Conservation (phyloP, 768 basidiomycete genomes). For the Strobilomyces confusus region DNA sequence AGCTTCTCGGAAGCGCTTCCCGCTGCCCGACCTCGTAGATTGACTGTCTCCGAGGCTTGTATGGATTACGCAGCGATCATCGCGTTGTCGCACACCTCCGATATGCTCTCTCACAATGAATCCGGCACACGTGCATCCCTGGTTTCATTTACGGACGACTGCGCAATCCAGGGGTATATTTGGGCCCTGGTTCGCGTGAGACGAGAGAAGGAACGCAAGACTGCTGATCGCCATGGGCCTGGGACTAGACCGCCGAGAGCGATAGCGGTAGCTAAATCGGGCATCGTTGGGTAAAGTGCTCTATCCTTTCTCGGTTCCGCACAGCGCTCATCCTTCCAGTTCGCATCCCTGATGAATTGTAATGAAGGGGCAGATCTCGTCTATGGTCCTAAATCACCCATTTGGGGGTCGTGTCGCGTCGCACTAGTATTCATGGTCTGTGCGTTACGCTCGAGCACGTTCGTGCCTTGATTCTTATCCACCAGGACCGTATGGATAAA, state of each 20-base stretch:
- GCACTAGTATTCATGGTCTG: not conserved
- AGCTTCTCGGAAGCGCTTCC: not conserved
- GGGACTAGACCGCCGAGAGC: not conserved
- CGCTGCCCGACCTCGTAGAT: not conserved
- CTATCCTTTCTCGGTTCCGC: not conserved
- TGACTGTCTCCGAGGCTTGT: not conserved
- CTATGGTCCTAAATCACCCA: not conserved
- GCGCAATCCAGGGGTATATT: not conserved
- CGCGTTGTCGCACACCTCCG: not conserved
- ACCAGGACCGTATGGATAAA: not conserved
- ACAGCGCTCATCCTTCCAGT: not conserved
- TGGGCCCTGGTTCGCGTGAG: not conserved
- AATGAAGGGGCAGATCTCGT: not conserved
- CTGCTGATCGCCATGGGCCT: too few relatives aligned
- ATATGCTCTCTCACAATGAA: not conserved
- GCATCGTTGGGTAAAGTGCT: not conserved
- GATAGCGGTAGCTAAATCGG: not conserved
- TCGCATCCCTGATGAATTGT: not conserved
- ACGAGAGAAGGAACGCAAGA: not conserved
- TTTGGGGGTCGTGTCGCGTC: not conserved
- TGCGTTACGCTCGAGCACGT: not conserved
- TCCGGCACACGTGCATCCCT: not conserved
- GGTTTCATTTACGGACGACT: not conserved
- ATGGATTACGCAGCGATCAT: not conserved
- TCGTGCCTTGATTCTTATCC: not conserved